A percentile compares a stretch with the other conserved stretches of the same genome.
These are phyloP conservation scores for Entomortierella parvispora DNA, from an alignment of 192 early-diverging fungal species.

Conservation along the genomic window DNA sequence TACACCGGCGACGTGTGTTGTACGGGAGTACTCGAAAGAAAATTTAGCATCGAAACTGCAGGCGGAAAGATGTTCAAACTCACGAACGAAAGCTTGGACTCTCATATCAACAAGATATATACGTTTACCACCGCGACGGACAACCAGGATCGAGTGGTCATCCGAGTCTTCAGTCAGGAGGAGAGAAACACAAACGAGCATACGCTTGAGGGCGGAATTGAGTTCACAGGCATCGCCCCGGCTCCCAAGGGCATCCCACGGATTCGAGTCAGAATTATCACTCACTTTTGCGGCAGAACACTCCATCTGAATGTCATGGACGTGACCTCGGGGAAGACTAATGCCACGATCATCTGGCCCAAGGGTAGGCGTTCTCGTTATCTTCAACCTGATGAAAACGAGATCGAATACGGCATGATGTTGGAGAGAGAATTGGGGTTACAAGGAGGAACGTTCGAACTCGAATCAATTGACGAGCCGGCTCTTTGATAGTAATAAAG, in stretches of 20 bases:
- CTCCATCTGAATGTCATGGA: conserved; percentile 1
- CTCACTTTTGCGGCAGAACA: conserved; percentile 83
- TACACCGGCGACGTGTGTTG: conserved; percentile 60
- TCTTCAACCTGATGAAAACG: too few relatives aligned
- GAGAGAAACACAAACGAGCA: conserved; percentile 90
- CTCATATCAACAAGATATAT: conserved; percentile 91
- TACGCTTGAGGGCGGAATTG: conserved; percentile 93
- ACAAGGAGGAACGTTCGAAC: too few relatives aligned
- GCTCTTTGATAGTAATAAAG: too few relatives aligned
- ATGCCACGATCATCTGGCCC: neutral
- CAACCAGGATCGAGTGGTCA: conserved; percentile 90
- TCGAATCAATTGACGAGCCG: too few relatives aligned
- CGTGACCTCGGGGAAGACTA: neutral
- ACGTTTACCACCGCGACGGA: conserved; percentile 96
- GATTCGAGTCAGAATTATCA: conserved; percentile 93
- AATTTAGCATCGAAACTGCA: conserved; percentile 91
- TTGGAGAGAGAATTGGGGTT: too few relatives aligned
- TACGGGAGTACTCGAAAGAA: conserved; percentile 57
- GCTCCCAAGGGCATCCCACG: conserved; percentile 92
- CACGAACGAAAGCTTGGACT: conserved; percentile 71
- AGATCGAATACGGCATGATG: too few relatives aligned
- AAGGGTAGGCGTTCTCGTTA: too few relatives aligned
- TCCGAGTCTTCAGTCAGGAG: conserved; percentile 95
- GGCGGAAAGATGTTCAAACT: conserved; percentile 92
- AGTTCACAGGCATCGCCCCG: conserved; percentile 89